A percentile compares a stretch with the other conserved stretches of the same genome.
Evolutionary conservation across 2,329 filamentous ascomycete genomes (phyloP).

Genomic region (Aspergillus sp.): DNA sequence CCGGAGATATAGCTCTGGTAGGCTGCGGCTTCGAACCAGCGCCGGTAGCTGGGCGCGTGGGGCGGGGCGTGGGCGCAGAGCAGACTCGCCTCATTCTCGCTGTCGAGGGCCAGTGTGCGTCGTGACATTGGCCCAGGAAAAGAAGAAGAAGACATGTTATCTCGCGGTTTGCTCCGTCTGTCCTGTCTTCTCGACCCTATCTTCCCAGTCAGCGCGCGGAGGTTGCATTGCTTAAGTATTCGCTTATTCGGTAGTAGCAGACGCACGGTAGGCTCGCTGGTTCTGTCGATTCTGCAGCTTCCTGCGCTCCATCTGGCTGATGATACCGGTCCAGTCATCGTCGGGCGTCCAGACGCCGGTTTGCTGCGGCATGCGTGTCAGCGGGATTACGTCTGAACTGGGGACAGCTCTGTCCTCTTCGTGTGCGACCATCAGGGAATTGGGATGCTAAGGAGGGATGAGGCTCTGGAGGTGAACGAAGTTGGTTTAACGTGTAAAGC

Average conservation of each 20-base stretch:
- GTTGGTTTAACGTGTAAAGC: background rate
- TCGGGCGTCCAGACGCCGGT: constrained; percentile 3
- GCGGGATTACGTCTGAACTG: background rate
- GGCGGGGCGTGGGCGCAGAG: constrained; percentile 4
- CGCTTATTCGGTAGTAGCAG: too few species aligned
- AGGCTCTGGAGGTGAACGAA: background rate
- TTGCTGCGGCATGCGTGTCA: constrained; percentile 11
- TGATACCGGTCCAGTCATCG: constrained; percentile 20
- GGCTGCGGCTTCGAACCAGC: constrained; percentile 3
- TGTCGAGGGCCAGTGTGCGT: too few species aligned
- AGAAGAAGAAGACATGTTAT: too few species aligned
- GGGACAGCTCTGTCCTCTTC: background rate
- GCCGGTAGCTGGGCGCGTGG: constrained; percentile 1
- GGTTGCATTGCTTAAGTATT: background rate
- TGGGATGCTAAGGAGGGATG: background rate
- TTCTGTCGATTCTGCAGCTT: constrained; percentile 21
- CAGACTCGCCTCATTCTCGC: too few species aligned
- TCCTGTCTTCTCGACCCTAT: background rate
- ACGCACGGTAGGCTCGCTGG: constrained; percentile 15
- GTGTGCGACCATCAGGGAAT: background rate
- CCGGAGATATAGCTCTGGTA: constrained; percentile 5
- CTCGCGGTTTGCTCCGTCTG: background rate
- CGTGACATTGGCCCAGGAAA: too few species aligned
- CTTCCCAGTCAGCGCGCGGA: background rate
- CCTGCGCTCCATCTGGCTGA: constrained; percentile 13